phyloP scores from a whole-genome alignment of 1,284 basidiomycete genomes.

The Ustilago bromivora region DNA sequence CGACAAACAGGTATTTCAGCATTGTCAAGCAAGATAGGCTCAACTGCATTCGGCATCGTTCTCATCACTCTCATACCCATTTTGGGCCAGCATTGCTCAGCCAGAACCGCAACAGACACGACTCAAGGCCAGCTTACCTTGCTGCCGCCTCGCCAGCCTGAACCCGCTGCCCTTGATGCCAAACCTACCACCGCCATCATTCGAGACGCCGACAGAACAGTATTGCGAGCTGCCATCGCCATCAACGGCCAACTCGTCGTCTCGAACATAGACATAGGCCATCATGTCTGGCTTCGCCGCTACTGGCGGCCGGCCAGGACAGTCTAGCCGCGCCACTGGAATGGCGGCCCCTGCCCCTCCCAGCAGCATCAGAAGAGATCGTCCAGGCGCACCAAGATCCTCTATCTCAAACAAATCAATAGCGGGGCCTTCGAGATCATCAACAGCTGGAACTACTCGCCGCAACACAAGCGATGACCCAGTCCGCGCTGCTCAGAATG shows the following conservation, averaged over 20 bases:
- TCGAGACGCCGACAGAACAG: not conserved
- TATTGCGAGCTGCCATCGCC: not conserved
- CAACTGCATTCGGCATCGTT: not conserved
- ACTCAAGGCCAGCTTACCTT: too few relatives aligned
- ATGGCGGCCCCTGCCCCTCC: slow-evolving; percentile 7
- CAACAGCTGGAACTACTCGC: not conserved
- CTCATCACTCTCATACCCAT: not conserved
- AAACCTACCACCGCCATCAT: not conserved
- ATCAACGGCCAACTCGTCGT: not conserved
- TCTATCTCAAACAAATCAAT: not conserved
- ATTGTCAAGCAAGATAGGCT: not conserved
- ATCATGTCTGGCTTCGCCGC: not conserved
- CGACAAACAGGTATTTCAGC: slow-evolving; percentile 4
- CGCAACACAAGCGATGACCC: slow-evolving; percentile 22
- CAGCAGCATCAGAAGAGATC: not conserved
- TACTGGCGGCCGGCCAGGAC: not conserved
- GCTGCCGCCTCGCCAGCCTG: not conserved
- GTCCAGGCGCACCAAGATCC: not conserved
- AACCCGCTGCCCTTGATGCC: not conserved
- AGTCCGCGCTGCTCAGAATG: slow-evolving; percentile 38
- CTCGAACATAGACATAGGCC: not conserved
- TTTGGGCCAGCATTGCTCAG: not conserved
- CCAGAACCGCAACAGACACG: not conserved
- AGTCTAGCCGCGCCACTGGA: slow-evolving; percentile 3
- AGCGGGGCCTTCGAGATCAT: slow-evolving; percentile 19